A percentile compares a stretch with the other conserved stretches of the same genome.
phyloP scores from a whole-genome alignment of 2,329 filamentous ascomycete genomes.

The Ophiostoma sp. region DNA sequence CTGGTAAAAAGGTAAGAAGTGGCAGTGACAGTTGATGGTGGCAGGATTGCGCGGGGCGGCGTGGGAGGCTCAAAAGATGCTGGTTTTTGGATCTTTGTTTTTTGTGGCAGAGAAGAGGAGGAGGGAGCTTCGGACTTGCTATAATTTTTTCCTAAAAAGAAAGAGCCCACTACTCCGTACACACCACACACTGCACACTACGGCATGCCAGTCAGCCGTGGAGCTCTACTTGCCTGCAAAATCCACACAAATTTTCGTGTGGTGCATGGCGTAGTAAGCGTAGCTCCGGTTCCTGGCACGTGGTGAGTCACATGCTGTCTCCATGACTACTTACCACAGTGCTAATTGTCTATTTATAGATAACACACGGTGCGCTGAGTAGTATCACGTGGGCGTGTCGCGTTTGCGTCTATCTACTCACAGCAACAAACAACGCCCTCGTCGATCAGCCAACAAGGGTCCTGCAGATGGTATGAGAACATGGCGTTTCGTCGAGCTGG shows the following conservation, averaged over 20 bases:
- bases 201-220: slow-evolving; percentile 19
- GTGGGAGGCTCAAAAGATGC: slow-evolving; percentile 9
- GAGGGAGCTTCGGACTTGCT: slow-evolving; percentile 22
- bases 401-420: background rate
- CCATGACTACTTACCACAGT: slow-evolving; percentile 9
- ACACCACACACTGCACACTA: slow-evolving; percentile 9
- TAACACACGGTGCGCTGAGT: background rate
- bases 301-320: background rate
- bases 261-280: slow-evolving; percentile 5
- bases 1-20: background rate
- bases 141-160: slow-evolving; percentile 23
- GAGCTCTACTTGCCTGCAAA: slow-evolving; percentile 23
- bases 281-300: slow-evolving; percentile 25
- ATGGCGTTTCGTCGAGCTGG: background rate
- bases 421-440: slow-evolving; percentile 4
- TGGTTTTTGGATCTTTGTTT: slow-evolving; percentile 10
- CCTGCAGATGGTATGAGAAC: background rate
- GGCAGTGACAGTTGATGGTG: background rate
- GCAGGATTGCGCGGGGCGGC: background rate
- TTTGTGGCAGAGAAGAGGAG: slow-evolving; percentile 18
- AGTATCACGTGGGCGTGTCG: background rate
- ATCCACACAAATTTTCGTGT: slow-evolving; percentile 24
- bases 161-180: slow-evolving; percentile 18
- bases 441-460: slow-evolving; percentile 5
- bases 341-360: background rate